Evolutionary conservation across 1,284 basidiomycete genomes (phyloP).

Genomic region (Stygiomarasmius scandens): DNA sequence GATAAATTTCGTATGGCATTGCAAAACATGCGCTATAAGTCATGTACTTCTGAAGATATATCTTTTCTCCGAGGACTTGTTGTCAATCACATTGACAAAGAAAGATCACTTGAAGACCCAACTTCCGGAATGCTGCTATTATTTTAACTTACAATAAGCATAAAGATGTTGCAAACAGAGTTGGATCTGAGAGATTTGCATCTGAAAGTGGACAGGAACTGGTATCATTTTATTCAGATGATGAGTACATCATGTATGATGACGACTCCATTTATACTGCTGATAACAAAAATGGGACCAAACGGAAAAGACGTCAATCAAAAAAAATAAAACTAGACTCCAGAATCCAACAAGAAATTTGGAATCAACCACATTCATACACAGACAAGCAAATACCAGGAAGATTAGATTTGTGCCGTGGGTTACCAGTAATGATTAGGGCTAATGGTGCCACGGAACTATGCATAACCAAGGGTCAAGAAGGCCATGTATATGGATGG

Average conservation of each 20-base stretch:
- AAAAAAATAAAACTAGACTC: no score
- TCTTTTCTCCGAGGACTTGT: constrained; percentile 11
- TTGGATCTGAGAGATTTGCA: constrained; percentile 21
- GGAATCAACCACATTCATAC: constrained; percentile 26
- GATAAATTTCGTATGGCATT: constrained; percentile 28
- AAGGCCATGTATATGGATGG: constrained; percentile 38
- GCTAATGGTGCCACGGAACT: constrained; percentile 39
- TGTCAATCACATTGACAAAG: background rate
- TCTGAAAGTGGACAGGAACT: constrained; percentile 9
- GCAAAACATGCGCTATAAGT: constrained; percentile 24
- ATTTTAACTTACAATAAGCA: constrained; percentile 20
- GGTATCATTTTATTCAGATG: constrained; percentile 14
- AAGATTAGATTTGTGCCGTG: constrained; percentile 35
- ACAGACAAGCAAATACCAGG: constrained; percentile 29
- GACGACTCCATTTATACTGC: background rate
- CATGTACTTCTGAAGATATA: constrained; percentile 19
- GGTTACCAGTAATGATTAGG: constrained; percentile 43
- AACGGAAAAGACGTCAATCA: no score
- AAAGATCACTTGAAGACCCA: background rate
- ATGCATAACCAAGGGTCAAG: constrained; percentile 44
- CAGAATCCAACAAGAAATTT: constrained; percentile 27
- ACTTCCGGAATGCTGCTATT: constrained; percentile 17
- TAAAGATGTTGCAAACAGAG: constrained; percentile 18
- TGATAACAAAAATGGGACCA: no score
- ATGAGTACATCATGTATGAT: background rate